Evolutionary conservation across 345 rosid species (phyloP).

Genomic region (Trapa incisa): DNA sequence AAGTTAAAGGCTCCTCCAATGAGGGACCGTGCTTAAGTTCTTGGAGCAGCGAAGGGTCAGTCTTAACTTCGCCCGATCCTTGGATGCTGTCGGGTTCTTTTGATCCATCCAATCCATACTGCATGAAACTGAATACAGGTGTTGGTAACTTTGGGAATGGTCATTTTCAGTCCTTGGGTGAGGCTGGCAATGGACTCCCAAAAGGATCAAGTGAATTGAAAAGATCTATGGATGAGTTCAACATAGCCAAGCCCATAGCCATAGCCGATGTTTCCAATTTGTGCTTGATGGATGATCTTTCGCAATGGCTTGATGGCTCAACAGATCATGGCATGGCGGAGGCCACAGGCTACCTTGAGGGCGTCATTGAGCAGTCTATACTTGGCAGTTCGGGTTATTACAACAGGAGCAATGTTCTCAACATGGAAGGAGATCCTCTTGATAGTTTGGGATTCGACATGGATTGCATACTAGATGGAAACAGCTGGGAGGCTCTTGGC

Average conservation of each 20-base stretch:
- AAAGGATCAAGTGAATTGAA: slow-evolving; percentile 15
- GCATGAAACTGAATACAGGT: slow-evolving; percentile 8
- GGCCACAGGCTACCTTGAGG: slow-evolving; percentile 9
- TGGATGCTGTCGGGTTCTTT: slow-evolving; percentile 12
- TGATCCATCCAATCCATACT: not conserved
- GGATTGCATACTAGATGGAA: not conserved
- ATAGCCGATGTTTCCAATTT: slow-evolving; percentile 31
- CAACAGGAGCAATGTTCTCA: slow-evolving; percentile 9
- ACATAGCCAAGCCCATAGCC: slow-evolving; percentile 22
- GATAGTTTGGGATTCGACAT: slow-evolving; percentile 29
- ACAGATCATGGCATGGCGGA: slow-evolving; percentile 19
- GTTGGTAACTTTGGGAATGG: slow-evolving; percentile 11
- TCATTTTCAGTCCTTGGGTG: slow-evolving; percentile 7
- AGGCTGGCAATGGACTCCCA: slow-evolving; percentile 11
- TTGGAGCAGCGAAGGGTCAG: slow-evolving; percentile 31
- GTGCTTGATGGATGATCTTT: slow-evolving; percentile 33
- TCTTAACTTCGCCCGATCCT: slow-evolving; percentile 29
- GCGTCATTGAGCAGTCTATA: slow-evolving; percentile 15
- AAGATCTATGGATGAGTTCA: slow-evolving; percentile 21
- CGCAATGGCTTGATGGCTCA: slow-evolving; percentile 38
- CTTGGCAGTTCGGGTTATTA: slow-evolving; percentile 5
- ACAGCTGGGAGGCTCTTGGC: not conserved
- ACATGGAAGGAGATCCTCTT: slow-evolving; percentile 31
- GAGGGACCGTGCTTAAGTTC: slow-evolving; percentile 24
- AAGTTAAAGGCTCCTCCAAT: slow-evolving; percentile 9